Conservation (phyloP, 2,329 filamentous ascomycete genomes). For the Colletotrichum phormii region DNA sequence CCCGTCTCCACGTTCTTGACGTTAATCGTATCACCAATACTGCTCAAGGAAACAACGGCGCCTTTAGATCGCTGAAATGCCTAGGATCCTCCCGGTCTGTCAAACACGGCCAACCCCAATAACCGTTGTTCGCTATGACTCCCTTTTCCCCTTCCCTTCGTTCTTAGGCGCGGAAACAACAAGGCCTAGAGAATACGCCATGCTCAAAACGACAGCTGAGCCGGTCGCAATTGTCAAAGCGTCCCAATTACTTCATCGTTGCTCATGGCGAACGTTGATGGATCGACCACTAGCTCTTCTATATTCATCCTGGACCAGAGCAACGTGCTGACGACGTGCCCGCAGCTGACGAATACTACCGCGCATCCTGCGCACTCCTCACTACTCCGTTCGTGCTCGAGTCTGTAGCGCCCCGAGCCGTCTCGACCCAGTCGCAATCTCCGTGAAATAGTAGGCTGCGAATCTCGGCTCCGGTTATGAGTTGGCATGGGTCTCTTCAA, state of each 20-base stretch:
- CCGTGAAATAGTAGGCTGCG: conserved; percentile 17
- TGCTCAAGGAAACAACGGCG: conserved; percentile 21
- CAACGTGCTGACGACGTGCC: not conserved
- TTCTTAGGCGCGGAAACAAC: not conserved
- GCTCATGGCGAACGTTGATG: not conserved
- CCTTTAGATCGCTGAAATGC: not conserved
- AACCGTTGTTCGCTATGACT: not conserved
- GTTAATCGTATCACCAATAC: conserved; percentile 14
- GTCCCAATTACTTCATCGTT: not conserved
- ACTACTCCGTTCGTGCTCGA: not conserved
- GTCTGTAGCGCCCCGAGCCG: not conserved
- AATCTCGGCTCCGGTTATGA: conserved; percentile 35
- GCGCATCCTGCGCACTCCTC: not conserved
- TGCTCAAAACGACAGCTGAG: not conserved
- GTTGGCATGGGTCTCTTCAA: conserved; percentile 1
- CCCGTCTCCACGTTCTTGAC: conserved; percentile 17
- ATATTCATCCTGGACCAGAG: not conserved
- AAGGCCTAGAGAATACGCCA: not conserved
- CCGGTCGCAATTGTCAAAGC: conserved; percentile 19
- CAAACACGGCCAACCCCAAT: not conserved
- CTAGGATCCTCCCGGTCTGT: conserved; percentile 13
- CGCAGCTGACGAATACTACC: conserved; percentile 9
- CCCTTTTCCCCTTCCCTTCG: too few relatives aligned
- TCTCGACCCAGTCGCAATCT: not conserved
- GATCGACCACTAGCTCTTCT: not conserved